Percentiles rank a stretch among this genome's conserved stretches.
Evolutionary conservation across 768 basidiomycete species (phyloP).

Genomic region (Auricularia auricula-judae): DNA sequence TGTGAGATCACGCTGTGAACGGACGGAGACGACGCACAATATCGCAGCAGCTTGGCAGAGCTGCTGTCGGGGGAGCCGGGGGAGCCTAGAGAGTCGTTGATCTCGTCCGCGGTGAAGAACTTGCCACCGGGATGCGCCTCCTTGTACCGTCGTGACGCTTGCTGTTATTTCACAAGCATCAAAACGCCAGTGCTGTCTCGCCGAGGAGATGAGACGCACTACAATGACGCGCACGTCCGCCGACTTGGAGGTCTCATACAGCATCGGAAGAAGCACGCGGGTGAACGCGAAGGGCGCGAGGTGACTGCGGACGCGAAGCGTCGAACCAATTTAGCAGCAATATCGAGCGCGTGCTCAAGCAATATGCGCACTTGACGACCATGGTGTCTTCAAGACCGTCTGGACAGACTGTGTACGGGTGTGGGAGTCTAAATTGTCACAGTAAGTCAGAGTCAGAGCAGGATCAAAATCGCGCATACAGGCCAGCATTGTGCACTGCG

Average conservation of each 20-base stretch:
- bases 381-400: not conserved
- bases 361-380: not conserved
- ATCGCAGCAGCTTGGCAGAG: not conserved
- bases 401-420: not conserved
- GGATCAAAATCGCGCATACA: not conserved
- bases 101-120: not conserved
- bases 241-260: not conserved
- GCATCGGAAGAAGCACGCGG: not conserved
- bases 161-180: not conserved
- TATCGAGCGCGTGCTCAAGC: no score
- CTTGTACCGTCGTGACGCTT: not conserved
- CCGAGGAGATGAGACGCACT: not conserved
- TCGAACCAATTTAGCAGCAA: no score
- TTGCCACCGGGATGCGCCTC: not conserved
- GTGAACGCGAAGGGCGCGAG: conserved; percentile 34
- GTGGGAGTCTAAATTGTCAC: not conserved
- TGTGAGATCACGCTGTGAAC: not conserved
- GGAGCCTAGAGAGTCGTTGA: not conserved
- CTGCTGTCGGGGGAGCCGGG: not conserved
- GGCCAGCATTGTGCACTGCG: not conserved
- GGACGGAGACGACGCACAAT: not conserved
- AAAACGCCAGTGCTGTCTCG: not conserved
- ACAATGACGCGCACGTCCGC: not conserved
- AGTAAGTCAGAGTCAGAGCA: not conserved
- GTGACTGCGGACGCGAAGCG: not conserved